Base-by-base conservation (phyloP, 2,329 filamentous ascomycete species). In the Cladophialophora yegresii region DNA sequence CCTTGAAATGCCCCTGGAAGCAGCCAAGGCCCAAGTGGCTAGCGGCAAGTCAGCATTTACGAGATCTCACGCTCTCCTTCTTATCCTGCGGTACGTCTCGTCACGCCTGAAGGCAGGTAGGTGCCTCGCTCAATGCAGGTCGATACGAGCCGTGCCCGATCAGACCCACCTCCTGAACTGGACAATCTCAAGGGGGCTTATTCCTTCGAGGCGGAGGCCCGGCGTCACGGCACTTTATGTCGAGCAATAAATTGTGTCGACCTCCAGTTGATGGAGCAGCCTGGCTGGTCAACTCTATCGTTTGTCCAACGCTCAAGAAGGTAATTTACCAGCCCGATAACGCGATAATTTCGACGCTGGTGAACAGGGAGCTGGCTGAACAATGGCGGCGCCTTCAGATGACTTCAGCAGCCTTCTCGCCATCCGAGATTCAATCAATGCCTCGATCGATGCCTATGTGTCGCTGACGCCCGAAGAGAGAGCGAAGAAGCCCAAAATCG, bases 371-470 rank as follows among this genome's bases (percentile, higher is more conserved):
- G 13, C n/a, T 20, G 36, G 36, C 7, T 43, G 36, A n/a, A n/a
- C 36, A 20, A 63, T 63, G 61, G 33, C 61, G 40, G 30, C 54
- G 23, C 30, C 54, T 45, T 16, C 53, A 23, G 61, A 63, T 28
- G 54, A 63, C 12, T 22, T 63, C 33, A 53, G 51, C 45, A 33
- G 8, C 32, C 54, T 63, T 16, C 61, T 63, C 22, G 32, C 61
- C 16, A 36, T 63, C 20, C 61, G 61, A 20, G 61, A 63, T 32
- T 63, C 61, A 3, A 45, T 63, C 40, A 58, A 63, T 23, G 45
- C 45, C 23, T 63, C 61, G 26, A 63, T 63, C 13, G 61, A 63
- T 12, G 54, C 61, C 10, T 58, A 47, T 32, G 47, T 58, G 20
- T 26, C 28, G 12, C 30, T 63, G 12, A 53, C 61, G n/a, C 30